phyloP scores from a whole-genome alignment of 768 basidiomycete genomes.

The Tulasnella calospora region DNA sequence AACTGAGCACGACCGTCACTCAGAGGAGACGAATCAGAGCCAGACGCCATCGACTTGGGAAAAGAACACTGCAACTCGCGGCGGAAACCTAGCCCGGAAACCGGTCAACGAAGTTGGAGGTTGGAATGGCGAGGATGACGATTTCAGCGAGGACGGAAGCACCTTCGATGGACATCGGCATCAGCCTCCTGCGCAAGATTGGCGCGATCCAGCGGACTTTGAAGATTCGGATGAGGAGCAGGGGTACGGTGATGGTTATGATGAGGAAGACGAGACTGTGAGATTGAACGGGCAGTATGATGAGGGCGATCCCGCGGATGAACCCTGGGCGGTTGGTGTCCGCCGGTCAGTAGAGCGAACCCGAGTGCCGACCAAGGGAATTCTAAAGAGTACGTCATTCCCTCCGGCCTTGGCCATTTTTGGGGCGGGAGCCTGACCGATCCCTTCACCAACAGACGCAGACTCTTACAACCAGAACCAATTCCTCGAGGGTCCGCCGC shows the following conservation, averaged over 20 bases:
- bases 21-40: conserved; percentile 30
- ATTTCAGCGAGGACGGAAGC: conserved; percentile 49
- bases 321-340: conserved; percentile 73
- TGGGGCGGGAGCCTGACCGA: conserved; percentile 12
- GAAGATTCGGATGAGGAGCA: conserved; percentile 32
- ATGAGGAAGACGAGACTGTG: conserved; percentile 70
- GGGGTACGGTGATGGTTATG: conserved; percentile 50
- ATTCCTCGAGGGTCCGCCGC: conserved; percentile 45
- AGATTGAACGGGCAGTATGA: conserved; percentile 46
- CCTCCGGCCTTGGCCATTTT: background rate
- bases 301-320: conserved; percentile 51
- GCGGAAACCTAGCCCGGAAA: conserved; percentile 15
- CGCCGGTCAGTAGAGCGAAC: conserved; percentile 67
- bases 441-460: conserved; percentile 48
- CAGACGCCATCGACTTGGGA: conserved; percentile 60
- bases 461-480: conserved; percentile 60
- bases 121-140: conserved; percentile 52
- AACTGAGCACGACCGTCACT: conserved; percentile 38
- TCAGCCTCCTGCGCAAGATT: conserved; percentile 22
- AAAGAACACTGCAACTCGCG: conserved; percentile 53
- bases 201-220: conserved; percentile 29
- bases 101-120: conserved; percentile 36
- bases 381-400: conserved; percentile 73
- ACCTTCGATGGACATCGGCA: conserved; percentile 15
- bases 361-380: conserved; percentile 68